Conservation (phyloP, 176 grass and related monocot species). For the Cocos nucifera region DNA sequence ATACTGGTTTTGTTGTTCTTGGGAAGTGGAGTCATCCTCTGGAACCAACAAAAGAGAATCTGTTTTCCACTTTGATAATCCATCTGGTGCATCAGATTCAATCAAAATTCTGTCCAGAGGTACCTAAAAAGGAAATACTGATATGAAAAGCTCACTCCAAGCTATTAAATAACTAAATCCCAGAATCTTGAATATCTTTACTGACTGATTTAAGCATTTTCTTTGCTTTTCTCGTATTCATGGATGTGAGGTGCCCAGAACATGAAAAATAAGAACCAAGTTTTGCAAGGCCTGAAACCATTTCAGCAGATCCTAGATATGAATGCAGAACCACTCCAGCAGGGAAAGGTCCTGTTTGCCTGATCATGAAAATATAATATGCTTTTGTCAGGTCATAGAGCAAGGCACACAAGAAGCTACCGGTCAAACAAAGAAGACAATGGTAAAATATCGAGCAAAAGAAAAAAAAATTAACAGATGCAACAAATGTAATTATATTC, state of each 20-base stretch:
- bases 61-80: slow-evolving; percentile 47
- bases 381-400: background rate
- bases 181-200: no score
- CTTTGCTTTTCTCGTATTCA: slow-evolving; percentile 71
- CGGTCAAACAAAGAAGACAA: no score
- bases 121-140: slow-evolving; percentile 38
- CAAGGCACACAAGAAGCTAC: background rate
- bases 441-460: no score
- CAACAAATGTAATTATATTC: no score
- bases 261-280: slow-evolving; percentile 78
- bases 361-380: slow-evolving; percentile 23
- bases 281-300: slow-evolving; percentile 58
- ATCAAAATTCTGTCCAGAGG: slow-evolving; percentile 31
- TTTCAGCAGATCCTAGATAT: slow-evolving; percentile 83
- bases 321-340: slow-evolving; percentile 71
- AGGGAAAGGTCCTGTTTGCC: slow-evolving; percentile 64
- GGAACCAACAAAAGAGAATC: slow-evolving; percentile 37
- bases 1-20: slow-evolving; percentile 19
- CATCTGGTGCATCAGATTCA: slow-evolving; percentile 78
- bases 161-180: no score
- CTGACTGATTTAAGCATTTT: no score
- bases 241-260: slow-evolving; percentile 53
- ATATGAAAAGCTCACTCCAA: background rate
- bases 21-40: slow-evolving; percentile 12
- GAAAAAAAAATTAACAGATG: no score